phyloP scores from a whole-genome alignment of 768 basidiomycete genomes.

The Kwoniella botswanensis region DNA sequence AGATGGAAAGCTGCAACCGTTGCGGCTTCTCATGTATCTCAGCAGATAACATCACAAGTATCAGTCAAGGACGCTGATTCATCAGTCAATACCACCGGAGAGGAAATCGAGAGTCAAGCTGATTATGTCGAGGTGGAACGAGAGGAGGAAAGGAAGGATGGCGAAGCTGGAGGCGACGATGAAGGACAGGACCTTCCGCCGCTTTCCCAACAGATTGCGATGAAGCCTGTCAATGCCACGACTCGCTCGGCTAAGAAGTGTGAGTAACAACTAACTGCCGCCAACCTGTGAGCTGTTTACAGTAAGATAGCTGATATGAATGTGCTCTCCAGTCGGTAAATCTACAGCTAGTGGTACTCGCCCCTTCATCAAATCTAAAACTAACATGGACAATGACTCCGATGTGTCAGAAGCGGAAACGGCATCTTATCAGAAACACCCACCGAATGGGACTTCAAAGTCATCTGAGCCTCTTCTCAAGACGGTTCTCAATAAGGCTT shows the following conservation, averaged over 20 bases:
- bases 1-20: background rate
- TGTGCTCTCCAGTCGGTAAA: constrained; percentile 4
- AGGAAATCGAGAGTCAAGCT: background rate
- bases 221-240: background rate
- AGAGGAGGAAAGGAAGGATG: background rate
- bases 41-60: background rate
- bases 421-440: too few species aligned
- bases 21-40: too few species aligned
- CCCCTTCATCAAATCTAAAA: background rate
- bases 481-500: too few species aligned
- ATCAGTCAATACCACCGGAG: background rate
- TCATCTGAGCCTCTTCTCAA: too few species aligned
- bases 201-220: constrained; percentile 9
- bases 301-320: background rate
- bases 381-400: background rate
- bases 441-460: background rate
- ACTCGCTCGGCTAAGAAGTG: constrained; percentile 15
- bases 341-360: background rate
- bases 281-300: too few species aligned
- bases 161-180: background rate
- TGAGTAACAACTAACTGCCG: background rate
- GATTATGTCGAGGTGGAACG: background rate
- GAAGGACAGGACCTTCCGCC: constrained; percentile 2
- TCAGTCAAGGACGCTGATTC: background rate
- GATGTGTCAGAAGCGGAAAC: background rate